Conservation (phyloP, 1,284 basidiomycete genomes). For the Microbotryum saponariae region DNA sequence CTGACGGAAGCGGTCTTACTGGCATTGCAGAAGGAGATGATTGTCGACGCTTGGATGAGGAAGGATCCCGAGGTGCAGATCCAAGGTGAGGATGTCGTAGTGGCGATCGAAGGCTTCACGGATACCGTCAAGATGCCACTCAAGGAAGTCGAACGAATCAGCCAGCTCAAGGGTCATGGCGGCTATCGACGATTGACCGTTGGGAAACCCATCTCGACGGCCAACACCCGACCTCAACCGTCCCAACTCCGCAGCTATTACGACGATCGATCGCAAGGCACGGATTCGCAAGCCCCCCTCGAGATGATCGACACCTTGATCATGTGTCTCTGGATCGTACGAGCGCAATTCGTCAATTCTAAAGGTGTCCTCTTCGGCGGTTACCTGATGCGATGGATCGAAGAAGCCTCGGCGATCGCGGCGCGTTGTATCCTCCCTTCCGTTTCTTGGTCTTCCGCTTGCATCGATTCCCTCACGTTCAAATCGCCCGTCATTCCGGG, state of each 20-base stretch:
- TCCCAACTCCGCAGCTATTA: no score
- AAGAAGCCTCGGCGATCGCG: conserved; percentile 23
- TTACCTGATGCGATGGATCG: conserved; percentile 30
- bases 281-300: conserved; percentile 5
- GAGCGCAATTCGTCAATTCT: conserved; percentile 31
- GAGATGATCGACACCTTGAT: conserved; percentile 28
- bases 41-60: conserved; percentile 29
- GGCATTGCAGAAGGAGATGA: conserved; percentile 24
- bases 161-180: conserved; percentile 2
- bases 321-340: conserved; percentile 31
- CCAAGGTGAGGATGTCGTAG: conserved; percentile 28
- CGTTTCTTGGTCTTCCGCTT: conserved; percentile 21
- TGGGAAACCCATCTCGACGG: background rate
- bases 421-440: conserved; percentile 14
- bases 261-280: background rate
- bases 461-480: conserved; percentile 32
- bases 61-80: conserved; percentile 25
- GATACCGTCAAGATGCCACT: conserved; percentile 22
- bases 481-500: conserved; percentile 20
- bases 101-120: conserved; percentile 26
- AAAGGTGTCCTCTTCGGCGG: conserved; percentile 33
- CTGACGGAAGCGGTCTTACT: conserved; percentile 5
- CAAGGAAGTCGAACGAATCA: conserved; percentile 11
- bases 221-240: background rate
- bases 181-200: conserved; percentile 14